Conservation (phyloP, 2,329 filamentous ascomycete species). For the Cadophora sp. region DNA sequence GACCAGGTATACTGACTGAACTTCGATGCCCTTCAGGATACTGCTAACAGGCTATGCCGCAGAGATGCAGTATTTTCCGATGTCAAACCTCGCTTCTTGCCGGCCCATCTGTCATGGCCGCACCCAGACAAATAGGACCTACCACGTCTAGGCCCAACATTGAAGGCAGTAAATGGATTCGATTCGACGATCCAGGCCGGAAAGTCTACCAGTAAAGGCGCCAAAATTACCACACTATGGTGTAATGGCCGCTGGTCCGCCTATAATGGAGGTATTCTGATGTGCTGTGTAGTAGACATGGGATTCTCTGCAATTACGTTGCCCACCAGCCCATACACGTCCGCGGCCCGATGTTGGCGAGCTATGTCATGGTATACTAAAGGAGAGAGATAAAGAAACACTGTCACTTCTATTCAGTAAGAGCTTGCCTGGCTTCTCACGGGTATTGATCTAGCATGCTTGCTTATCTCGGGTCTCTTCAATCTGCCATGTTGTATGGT, state of each 20-base stretch:
- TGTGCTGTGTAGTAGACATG: neutral
- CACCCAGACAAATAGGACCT: neutral
- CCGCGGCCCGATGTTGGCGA: neutral
- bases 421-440: too few species aligned
- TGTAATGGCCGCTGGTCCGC: too few species aligned
- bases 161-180: neutral
- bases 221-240: neutral
- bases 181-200: neutral
- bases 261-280: neutral
- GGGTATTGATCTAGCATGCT: too few species aligned
- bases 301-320: neutral
- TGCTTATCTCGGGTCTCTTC: too few species aligned
- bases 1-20: neutral
- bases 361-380: neutral
- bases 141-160: neutral
- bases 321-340: neutral
- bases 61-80: neutral
- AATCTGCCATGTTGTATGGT: too few species aligned
- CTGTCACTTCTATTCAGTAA: too few species aligned
- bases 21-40: neutral
- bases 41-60: neutral
- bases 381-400: too few species aligned
- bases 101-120: neutral
- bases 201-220: neutral
- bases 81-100: neutral